Conservation (phyloP, 2,329 filamentous ascomycete species). For the Alternaria sp. region DNA sequence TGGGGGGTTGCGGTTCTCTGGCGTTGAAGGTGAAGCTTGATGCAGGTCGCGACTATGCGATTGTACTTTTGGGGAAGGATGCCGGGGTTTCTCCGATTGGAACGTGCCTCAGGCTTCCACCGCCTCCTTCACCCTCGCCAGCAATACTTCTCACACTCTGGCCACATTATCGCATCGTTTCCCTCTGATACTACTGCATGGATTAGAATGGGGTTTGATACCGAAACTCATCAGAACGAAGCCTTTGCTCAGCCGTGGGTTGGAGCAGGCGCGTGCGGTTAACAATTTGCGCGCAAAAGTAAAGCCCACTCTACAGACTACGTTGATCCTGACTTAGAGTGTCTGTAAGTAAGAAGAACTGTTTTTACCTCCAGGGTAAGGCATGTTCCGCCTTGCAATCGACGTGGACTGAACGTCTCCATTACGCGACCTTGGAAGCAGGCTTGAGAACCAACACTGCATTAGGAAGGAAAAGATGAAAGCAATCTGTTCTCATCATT, state of each 20-base stretch:
- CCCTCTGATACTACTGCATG: not conserved
- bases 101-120: conserved; percentile 11
- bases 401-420: not conserved
- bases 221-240: not conserved
- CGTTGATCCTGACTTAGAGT: not conserved
- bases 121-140: not conserved
- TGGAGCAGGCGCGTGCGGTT: not conserved
- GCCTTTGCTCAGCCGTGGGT: not conserved
- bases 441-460: not conserved
- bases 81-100: conserved; percentile 17
- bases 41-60: conserved; percentile 16
- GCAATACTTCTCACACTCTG: not conserved
- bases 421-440: not conserved
- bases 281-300: not conserved
- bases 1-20: not conserved
- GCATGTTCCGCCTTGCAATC: not conserved
- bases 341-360: not conserved
- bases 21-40: conserved; percentile 1
- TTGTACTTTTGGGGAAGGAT: conserved; percentile 13
- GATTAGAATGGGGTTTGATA: not conserved
- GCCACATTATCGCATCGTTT: not conserved
- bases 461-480: not conserved
- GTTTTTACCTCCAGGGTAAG: not conserved
- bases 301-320: not conserved
- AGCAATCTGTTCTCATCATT: not conserved